Conservation (phyloP, 2,329 filamentous ascomycete species). For the Chaetothyriales sp. region DNA sequence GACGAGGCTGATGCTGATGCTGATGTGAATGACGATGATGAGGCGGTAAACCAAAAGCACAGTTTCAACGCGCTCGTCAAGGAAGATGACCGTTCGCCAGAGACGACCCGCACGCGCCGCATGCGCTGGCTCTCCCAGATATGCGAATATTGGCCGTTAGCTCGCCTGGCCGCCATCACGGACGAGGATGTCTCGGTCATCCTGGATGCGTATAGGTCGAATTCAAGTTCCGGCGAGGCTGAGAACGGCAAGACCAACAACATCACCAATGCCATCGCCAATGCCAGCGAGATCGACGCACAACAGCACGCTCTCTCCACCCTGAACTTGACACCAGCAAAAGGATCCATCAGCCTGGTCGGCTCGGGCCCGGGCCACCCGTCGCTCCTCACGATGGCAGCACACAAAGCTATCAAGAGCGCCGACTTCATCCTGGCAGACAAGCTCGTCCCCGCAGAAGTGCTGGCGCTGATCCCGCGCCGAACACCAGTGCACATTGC, state of each 20-base stretch:
- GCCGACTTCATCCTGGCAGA: constrained; percentile 38
- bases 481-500: constrained; percentile 82
- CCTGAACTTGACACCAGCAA: constrained; percentile 13
- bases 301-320: constrained; percentile 9
- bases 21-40: constrained; percentile 27
- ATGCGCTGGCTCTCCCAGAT: constrained; percentile 92
- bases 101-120: constrained; percentile 60
- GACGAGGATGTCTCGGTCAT: constrained; percentile 66
- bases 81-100: constrained; percentile 48
- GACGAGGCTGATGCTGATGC: constrained; percentile 26
- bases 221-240: constrained; percentile 18
- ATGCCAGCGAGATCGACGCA: constrained; percentile 1
- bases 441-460: constrained; percentile 52
- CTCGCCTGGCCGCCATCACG: constrained; percentile 60
- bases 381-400: constrained; percentile 63
- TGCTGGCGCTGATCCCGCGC: constrained; percentile 79
- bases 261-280: constrained; percentile 17
- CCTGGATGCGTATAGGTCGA: constrained; percentile 50
- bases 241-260: constrained; percentile 7
- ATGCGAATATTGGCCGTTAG: constrained; percentile 95
- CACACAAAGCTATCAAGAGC: constrained; percentile 32
- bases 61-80: constrained; percentile 70
- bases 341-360: constrained; percentile 68
- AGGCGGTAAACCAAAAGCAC: constrained; percentile 51
- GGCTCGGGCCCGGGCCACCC: constrained; percentile 89